Base-by-base conservation (phyloP, 192 early-diverging fungal species). In the Backusella liffmaniae region DNA sequence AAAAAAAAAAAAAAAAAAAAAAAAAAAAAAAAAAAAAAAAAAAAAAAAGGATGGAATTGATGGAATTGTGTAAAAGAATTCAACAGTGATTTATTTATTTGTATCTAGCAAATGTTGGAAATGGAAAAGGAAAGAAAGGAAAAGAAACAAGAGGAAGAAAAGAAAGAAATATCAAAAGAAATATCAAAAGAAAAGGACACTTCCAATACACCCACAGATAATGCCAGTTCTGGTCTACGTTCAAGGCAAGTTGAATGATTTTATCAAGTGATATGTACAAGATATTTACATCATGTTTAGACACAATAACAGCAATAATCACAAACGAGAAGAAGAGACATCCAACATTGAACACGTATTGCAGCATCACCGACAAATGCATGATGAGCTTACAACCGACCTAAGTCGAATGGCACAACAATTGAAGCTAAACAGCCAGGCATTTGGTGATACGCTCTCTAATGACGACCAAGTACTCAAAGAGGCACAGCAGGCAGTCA, bases 331-430 rank as follows among this genome's bases (percentile, higher is more conserved):
- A 46, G 81, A 84, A 32, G 81, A 84, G 36, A 79, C 81, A 16
- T 76, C 70, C 0, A 77, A 76, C 44, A 79, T 78, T 23, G 83
- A 88, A 35, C 70, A 80, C 32, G 77, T 88, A 8, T 39, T 88
- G 30, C 80, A 83, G 36, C 84, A 88, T 67, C 87, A 88, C 30
- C 82, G 84, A 56, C 78, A 87, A 72, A 69, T 84, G 32, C 87
- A 89, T 35, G 84, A 82, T 49, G 86, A 86, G 21, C 70, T 87
- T 6, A 86, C 87, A 8, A 79, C 74, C 15, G 85, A 89, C 67
- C 70, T 89, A 26, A 67, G 80, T 4, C 72, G 72, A 51, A 86
- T 89, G 82, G 86, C 86, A 5, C 56, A 82, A 68, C 75, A 80
- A 41, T 80, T 89, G 41, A 89, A 89, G 65, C 53, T 82, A 35